Conservation (phyloP, 2,329 filamentous ascomycete species). For the Colletotrichum horii region DNA sequence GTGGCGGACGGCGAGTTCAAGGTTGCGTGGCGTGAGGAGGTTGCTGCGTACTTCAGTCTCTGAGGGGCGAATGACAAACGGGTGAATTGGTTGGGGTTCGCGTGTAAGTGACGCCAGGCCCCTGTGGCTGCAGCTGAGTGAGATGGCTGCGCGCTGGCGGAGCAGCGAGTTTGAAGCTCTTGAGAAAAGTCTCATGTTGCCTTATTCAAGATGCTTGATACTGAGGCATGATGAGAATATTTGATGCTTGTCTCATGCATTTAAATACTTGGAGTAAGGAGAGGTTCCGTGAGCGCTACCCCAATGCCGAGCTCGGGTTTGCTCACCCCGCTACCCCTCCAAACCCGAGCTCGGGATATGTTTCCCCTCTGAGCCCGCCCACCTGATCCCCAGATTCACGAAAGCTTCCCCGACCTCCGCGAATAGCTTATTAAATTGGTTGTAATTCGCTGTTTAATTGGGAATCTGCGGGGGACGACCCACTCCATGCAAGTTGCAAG, state of each 20-base stretch:
- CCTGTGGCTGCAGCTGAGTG: neutral
- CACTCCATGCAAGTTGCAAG: conserved; percentile 32
- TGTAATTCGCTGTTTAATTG: neutral
- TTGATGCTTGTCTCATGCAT: neutral
- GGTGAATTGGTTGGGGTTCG: conserved; percentile 2
- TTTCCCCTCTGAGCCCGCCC: neutral
- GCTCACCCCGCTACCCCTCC: neutral
- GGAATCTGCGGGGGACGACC: neutral
- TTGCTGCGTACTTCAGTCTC: neutral
- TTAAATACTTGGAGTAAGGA: neutral
- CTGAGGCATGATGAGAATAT: neutral
- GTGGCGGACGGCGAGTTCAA: conserved; percentile 59
- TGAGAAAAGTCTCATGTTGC: neutral
- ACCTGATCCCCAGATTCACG: neutral
- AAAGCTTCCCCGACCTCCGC: neutral
- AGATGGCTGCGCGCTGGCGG: neutral
- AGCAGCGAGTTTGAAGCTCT: neutral
- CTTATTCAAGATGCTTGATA: neutral
- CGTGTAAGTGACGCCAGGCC: conserved; percentile 5
- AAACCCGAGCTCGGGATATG: conserved; percentile 37
- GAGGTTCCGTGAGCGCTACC: neutral
- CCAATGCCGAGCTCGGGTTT: conserved; percentile 31
- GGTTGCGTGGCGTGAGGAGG: conserved; percentile 48
- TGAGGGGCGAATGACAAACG: conserved; percentile 38
- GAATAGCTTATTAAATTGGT: neutral